Base-by-base conservation (phyloP, 1,139 yeast species). In the Sugiyamaella japonica region DNA sequence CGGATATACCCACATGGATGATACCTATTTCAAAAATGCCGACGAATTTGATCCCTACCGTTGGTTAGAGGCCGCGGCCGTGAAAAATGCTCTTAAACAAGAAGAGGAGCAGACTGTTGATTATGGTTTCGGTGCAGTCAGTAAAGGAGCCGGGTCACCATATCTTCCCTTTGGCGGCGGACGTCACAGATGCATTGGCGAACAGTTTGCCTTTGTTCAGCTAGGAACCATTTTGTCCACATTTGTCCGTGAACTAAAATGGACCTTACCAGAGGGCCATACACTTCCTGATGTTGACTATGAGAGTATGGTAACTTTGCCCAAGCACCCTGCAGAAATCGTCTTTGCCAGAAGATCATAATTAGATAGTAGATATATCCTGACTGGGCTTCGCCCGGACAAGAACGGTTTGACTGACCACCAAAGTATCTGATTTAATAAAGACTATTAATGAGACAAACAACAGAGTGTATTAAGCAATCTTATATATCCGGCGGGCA, bases 111-210 rank as follows among this genome's bases (percentile, higher is more conserved):
- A 78, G 53, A 79, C 86, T 52, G 83, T 91, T 50, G 99, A 93
- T 73, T 91, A 90, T 70, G 98, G 98, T 15, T 93, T 91, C 66
- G 98, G 98, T 69, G 89, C 91, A 58, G 89, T 93, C 62, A 84
- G 96, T 52, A 93, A 93, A 75, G 99, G 98, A 74, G 98, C 93
- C 43, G 76, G 88, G 23, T 89, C 97, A 49, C 97, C 99, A 54
- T 95, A 89, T 74, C 82, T 93, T 71, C 99, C 99, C 54, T 93
- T 93, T 68, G 99, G 99, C 65, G 99, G 98, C 73, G 99, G 99
- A 63, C 88, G 99, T 79, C 99, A 93, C 73, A 86, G 99, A 76
- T 93, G 99, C 76, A 90, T 93, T 68, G 99, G 99, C 67, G 99
- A 93, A 75, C 98, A 91, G 70, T 93, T 93, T 76, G 99, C 99